Percentiles rank a stretch among this genome's conserved stretches.
Conservation (phyloP, 2,329 filamentous ascomycete genomes). For the Neonectria ditissima region DNA sequence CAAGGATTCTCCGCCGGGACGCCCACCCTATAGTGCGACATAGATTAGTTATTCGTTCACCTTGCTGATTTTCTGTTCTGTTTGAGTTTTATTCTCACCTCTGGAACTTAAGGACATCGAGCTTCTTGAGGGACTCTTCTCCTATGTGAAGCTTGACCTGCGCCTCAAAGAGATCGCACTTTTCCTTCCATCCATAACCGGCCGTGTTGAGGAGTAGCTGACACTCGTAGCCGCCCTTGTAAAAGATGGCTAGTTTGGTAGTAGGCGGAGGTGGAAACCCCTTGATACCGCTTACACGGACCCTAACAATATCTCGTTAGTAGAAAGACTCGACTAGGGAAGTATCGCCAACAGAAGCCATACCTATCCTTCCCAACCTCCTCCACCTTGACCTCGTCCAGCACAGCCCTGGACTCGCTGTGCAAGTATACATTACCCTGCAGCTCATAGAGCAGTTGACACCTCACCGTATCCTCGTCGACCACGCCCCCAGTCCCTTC, state of each 20-base stretch:
- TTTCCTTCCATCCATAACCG: slow-evolving; percentile 18
- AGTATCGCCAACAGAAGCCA: neutral
- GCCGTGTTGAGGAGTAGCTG: slow-evolving; percentile 10
- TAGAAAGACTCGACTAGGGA: neutral
- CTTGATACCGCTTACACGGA: slow-evolving; percentile 17
- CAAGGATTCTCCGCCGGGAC: slow-evolving; percentile 18
- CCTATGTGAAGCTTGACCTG: slow-evolving; percentile 5
- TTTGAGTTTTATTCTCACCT: neutral
- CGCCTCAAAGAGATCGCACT: slow-evolving; percentile 16
- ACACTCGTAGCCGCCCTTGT: slow-evolving; percentile 14
- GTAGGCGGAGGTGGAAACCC: slow-evolving; percentile 18
- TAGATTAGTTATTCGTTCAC: neutral
- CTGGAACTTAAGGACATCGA: slow-evolving; percentile 16
- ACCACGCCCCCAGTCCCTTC: slow-evolving; percentile 10
- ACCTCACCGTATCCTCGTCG: slow-evolving; percentile 15
- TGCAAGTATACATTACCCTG: slow-evolving; percentile 21
- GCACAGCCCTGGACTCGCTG: slow-evolving; percentile 9
- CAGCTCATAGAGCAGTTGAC: slow-evolving; percentile 19
- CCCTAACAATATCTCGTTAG: slow-evolving; percentile 1
- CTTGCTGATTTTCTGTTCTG: neutral
- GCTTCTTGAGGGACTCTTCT: neutral
- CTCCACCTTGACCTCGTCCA: slow-evolving; percentile 29
- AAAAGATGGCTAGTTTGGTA: slow-evolving; percentile 19
- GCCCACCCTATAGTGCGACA: slow-evolving; percentile 5
- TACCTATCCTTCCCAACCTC: slow-evolving; percentile 23